Percentiles rank a stretch among this genome's conserved stretches.
phyloP scores from a whole-genome alignment of 2,329 filamentous ascomycete genomes.

The Penicillium sp. region DNA sequence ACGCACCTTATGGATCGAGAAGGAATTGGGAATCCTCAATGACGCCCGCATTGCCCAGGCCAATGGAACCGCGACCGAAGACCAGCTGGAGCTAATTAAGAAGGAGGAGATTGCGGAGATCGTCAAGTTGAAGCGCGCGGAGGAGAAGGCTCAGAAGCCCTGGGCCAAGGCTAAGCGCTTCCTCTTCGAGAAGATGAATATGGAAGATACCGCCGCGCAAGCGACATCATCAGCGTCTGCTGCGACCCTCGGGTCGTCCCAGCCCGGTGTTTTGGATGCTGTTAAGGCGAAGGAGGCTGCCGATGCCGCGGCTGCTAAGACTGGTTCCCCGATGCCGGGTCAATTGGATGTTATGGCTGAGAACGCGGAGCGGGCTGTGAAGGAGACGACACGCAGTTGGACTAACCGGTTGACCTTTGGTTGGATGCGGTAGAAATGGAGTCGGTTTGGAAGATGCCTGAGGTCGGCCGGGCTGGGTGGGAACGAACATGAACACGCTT shows the following conservation, averaged over 20 bases:
- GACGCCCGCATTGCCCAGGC: slow-evolving; percentile 48
- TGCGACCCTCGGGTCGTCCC: slow-evolving; percentile 15
- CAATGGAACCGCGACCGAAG: slow-evolving; percentile 42
- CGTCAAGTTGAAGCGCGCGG: slow-evolving; percentile 43
- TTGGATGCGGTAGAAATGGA: slow-evolving; percentile 32
- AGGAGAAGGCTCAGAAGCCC: slow-evolving; percentile 43
- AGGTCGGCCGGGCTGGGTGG: not conserved
- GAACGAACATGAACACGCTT: not conserved
- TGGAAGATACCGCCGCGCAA: slow-evolving; percentile 32
- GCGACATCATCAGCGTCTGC: slow-evolving; percentile 9
- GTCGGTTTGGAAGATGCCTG: not conserved
- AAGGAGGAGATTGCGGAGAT: slow-evolving; percentile 51
- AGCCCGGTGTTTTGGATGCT: slow-evolving; percentile 39
- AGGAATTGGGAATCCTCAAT: slow-evolving; percentile 47
- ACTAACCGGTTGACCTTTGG: slow-evolving; percentile 41
- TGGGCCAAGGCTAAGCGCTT: slow-evolving; percentile 45
- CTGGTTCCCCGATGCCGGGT: slow-evolving; percentile 24
- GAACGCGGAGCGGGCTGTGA: slow-evolving; percentile 41
- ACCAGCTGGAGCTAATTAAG: slow-evolving; percentile 49
- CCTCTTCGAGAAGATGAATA: slow-evolving; percentile 44
- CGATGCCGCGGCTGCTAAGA: slow-evolving; percentile 26
- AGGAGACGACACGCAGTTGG: slow-evolving; percentile 44
- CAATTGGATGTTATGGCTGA: slow-evolving; percentile 41
- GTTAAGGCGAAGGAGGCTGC: slow-evolving; percentile 41
- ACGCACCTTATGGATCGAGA: slow-evolving; percentile 64